Evolutionary conservation across 1,139 yeast genomes (phyloP).

Genomic region (Kodamaea sp.): DNA sequence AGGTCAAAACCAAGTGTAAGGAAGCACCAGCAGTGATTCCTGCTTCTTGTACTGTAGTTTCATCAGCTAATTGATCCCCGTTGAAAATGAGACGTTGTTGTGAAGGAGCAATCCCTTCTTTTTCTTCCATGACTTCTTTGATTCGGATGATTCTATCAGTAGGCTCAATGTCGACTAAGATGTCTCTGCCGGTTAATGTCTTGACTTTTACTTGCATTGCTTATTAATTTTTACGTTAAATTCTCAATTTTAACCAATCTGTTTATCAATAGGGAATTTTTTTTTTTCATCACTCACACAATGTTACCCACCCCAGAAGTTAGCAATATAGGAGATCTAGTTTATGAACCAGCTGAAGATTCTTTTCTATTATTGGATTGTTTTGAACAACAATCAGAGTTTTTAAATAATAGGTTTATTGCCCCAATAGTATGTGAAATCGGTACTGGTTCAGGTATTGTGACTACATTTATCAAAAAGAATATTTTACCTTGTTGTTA

Average conservation of each 20-base stretch:
- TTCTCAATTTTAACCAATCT: neutral
- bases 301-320: slow-evolving; percentile 46
- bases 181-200: slow-evolving; percentile 82
- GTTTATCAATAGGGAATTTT: neutral
- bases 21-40: slow-evolving; percentile 74
- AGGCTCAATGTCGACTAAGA: slow-evolving; percentile 76
- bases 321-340: slow-evolving; percentile 38
- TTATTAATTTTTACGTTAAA: neutral
- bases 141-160: slow-evolving; percentile 72
- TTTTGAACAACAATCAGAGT: slow-evolving; percentile 55
- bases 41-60: slow-evolving; percentile 62
- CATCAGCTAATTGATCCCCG: slow-evolving; percentile 90
- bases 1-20: slow-evolving; percentile 81
- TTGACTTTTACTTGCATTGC: slow-evolving; percentile 67
- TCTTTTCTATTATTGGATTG: slow-evolving; percentile 77
- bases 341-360: slow-evolving; percentile 94
- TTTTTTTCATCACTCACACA: neutral
- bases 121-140: slow-evolving; percentile 92
- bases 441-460: slow-evolving; percentile 90
- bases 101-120: slow-evolving; percentile 96
- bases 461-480: slow-evolving; percentile 66
- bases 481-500: slow-evolving; percentile 49
- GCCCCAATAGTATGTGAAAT: slow-evolving; percentile 71
- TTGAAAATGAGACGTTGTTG: slow-evolving; percentile 90
- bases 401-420: slow-evolving; percentile 28